Percentiles rank a stretch among this genome's conserved stretches.
phyloP scores from a whole-genome alignment of 2,329 filamentous ascomycete genomes.

The Apiospora aurea region DNA sequence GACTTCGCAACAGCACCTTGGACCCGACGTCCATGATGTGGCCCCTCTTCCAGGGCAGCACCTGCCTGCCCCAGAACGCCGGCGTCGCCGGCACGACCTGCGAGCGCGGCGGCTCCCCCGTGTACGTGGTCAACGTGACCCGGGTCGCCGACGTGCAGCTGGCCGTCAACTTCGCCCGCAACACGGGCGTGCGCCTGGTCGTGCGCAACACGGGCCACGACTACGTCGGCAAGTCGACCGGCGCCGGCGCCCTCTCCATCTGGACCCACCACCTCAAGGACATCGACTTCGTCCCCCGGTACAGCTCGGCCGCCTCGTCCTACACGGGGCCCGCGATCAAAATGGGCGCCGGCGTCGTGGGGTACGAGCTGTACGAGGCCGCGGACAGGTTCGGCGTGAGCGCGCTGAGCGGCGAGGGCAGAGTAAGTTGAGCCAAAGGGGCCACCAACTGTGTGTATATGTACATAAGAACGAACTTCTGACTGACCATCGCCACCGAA shows the following conservation, averaged over 20 bases:
- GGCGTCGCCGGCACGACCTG: slow-evolving; percentile 37
- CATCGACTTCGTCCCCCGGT: slow-evolving; percentile 40
- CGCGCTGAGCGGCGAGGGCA: slow-evolving; percentile 60
- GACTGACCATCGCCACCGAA: background rate
- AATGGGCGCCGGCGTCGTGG: slow-evolving; percentile 61
- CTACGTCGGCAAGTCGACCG: slow-evolving; percentile 49
- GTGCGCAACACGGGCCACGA: slow-evolving; percentile 61
- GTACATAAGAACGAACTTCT: background rate
- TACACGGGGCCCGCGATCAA: slow-evolving; percentile 59
- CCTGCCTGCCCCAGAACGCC: slow-evolving; percentile 39
- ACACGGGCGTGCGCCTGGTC: slow-evolving; percentile 54
- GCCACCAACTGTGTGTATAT: background rate
- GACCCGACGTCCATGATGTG: slow-evolving; percentile 51
- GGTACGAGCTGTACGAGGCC: slow-evolving; percentile 58
- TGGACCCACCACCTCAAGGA: slow-evolving; percentile 47
- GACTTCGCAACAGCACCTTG: slow-evolving; percentile 35
- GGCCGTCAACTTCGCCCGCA: slow-evolving; percentile 54
- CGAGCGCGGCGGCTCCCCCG: slow-evolving; percentile 49
- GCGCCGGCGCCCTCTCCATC: slow-evolving; percentile 46
- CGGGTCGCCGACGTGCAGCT: slow-evolving; percentile 52
- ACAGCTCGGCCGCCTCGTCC: slow-evolving; percentile 34
- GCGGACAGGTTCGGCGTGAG: slow-evolving; percentile 54
- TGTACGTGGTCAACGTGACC: slow-evolving; percentile 49
- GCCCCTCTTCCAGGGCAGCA: slow-evolving; percentile 43
- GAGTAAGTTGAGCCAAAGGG: slow-evolving; percentile 27